Evolutionary conservation across 805 yeast species (phyloP).

Genomic region (Yamadazyma tumulicola): DNA sequence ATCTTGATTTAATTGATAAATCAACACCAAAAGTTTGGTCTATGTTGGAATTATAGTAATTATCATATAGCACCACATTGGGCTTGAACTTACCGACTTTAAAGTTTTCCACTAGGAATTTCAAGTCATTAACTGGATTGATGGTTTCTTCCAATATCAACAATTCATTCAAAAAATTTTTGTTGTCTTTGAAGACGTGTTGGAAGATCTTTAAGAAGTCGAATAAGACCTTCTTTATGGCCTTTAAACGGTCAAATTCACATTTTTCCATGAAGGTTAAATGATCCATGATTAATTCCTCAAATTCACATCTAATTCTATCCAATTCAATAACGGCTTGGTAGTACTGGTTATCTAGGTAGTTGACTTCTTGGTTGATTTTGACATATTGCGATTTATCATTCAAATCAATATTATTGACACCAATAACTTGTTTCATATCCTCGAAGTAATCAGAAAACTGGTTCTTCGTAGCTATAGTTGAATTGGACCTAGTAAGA

Average conservation of each 20-base stretch:
- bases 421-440: slow-evolving; percentile 44
- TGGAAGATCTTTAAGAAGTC: slow-evolving; percentile 70
- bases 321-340: slow-evolving; percentile 59
- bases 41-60: slow-evolving; percentile 68
- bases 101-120: slow-evolving; percentile 62
- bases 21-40: slow-evolving; percentile 78
- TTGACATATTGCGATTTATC: slow-evolving; percentile 53
- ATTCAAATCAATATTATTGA: slow-evolving; percentile 35
- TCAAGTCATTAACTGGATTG: slow-evolving; percentile 65
- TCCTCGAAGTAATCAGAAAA: slow-evolving; percentile 38
- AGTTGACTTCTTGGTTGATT: slow-evolving; percentile 53
- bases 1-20: slow-evolving; percentile 63
- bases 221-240: slow-evolving; percentile 68
- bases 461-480: slow-evolving; percentile 10
- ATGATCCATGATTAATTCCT: slow-evolving; percentile 70
- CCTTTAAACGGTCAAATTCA: slow-evolving; percentile 72
- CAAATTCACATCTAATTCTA: slow-evolving; percentile 64
- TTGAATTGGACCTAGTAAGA: slow-evolving; percentile 7
- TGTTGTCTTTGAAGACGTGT: slow-evolving; percentile 55
- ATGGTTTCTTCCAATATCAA: slow-evolving; percentile 66
- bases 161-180: slow-evolving; percentile 57
- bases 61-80: slow-evolving; percentile 68
- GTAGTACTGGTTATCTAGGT: slow-evolving; percentile 47
- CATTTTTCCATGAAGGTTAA: slow-evolving; percentile 76
- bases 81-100: slow-evolving; percentile 76